Evolutionary conservation across 768 basidiomycete genomes (phyloP), one percentile per base, ranked within the genome.

Genomic region (Lactarius hatsudake): DNA sequence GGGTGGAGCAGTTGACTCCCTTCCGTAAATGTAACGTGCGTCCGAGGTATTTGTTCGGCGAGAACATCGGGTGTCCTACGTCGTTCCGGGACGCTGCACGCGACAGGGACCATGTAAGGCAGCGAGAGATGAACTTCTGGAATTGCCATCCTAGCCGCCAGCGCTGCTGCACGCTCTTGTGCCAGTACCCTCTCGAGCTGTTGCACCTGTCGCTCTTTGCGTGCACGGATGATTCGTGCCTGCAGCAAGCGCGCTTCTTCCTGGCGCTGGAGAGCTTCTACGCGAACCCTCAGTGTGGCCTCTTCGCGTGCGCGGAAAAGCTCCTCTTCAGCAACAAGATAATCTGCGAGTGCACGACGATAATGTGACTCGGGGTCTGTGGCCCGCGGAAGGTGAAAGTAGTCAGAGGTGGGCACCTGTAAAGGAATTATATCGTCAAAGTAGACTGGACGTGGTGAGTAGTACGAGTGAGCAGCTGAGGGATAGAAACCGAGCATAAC

Each of bases 281-380:
- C 53, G 6, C 58, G 57, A 4, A 63, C 65, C 4, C 38, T 63
- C 18, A 36, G 6, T 10, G 26, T 20, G 23, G 57, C 66, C 28
- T 61, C 64, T 18, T 66, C 57, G 8, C 62, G 64, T 2, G 57
- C 42, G 9, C 65, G 63, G 17, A 64, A n/a, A 2, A 40, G 4
- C 45, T 71, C 65, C 17, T 71, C 51, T 38, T 67, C 65, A 2
- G 65, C 69, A 3, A 48, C 53, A 18, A 62, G 43, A 23, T 67
- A 56, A 36, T 65, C 65, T 5, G 48, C 40, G 38, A 71, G 55
- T 0, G 69, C 65, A 48, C 59, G 65, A 34, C 62, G 71, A 62
- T 70, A 71, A 32, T 63, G 71, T 23, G 56, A 28, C 53, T 54
- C 43, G 9, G 63, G 62, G 2, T 56, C 53, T 9, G 17, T 34